Base-by-base conservation (phyloP, 768 basidiomycete genomes). In the Naematelia aurantialba region DNA sequence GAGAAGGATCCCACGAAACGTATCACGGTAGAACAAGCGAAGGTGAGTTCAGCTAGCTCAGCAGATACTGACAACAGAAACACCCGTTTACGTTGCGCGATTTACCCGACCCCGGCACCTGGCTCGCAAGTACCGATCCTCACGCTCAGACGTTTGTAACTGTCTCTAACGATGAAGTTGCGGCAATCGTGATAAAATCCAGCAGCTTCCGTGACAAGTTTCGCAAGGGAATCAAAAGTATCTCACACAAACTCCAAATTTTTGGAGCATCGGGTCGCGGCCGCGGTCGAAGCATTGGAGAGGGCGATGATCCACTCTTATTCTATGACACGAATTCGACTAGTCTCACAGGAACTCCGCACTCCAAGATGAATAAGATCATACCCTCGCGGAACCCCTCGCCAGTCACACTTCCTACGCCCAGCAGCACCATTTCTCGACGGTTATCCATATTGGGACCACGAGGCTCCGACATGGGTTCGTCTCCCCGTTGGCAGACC, bases 11-110 rank as follows among this genome's bases (percentile, higher is more conserved):
- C 82, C 4, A 78, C 73, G 26, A 82, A 82, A 70, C 82, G 93
- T 56, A 88, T 94, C 52, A 87, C 85, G 19, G 81, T 97, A 45
- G 83, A 85, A 26, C 82, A 89, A 66, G 85, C 91, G 67, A 97
- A 94, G 84, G 93, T 87, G 70, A 62, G 80, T 67, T 17, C 11
- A 2, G 3, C 24, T 26, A 13, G 50, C 13, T 19, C 22, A 44
- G 30, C 54, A 49, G 19, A 30, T 21, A n/a, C 46, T 61, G 59
- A 63, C 48, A 22, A 19, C 68, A 80, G 79, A 69, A 63, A 64
- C 79, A 80, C 61, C 76, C 79, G 1, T 80, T 79, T 72, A 77
- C 77, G 29, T 68, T 79, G 0, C 77, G 76, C 21, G 91, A 88
- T 72, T 80, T 93, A 13, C 74, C 81, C 4, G 82, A 88, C 56